phyloP scores from a whole-genome alignment of 1,284 basidiomycete species.

The Coriolopsis trogii region DNA sequence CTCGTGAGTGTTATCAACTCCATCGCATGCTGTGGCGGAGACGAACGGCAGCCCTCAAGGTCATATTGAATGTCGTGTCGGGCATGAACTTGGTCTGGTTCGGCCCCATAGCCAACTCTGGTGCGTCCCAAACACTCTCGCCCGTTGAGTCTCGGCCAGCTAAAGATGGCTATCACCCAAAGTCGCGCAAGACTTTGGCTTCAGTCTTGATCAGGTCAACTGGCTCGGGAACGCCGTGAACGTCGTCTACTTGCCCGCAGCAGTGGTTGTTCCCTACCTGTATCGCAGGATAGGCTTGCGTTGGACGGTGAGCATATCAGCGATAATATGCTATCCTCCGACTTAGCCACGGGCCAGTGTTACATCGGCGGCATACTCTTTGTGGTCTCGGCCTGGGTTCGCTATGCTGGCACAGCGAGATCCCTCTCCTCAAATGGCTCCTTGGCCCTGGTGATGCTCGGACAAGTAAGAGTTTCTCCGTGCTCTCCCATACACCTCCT shows the following conservation, averaged over 20 bases:
- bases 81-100: constrained; percentile 76
- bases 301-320: constrained; percentile 49
- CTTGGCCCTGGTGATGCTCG: constrained; percentile 67
- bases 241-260: constrained; percentile 61
- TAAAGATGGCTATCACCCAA: constrained; percentile 32
- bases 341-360: constrained; percentile 40
- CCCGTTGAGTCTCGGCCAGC: constrained; percentile 39
- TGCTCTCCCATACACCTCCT: background rate
- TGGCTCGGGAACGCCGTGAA: constrained; percentile 76
- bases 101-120: constrained; percentile 71
- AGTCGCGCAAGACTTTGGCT: constrained; percentile 64
- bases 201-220: constrained; percentile 68
- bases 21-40: background rate
- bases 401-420: constrained; percentile 67
- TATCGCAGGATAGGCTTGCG: constrained; percentile 62
- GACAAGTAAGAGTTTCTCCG: constrained; percentile 53
- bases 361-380: constrained; percentile 55
- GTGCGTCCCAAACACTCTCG: constrained; percentile 38
- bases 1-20: constrained; percentile 46
- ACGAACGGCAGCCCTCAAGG: constrained; percentile 38
- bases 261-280: constrained; percentile 57
- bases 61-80: constrained; percentile 59
- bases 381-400: constrained; percentile 70
- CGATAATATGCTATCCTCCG: background rate
- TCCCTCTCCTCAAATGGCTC: constrained; percentile 50